These are phyloP conservation scores for Aspergillus versicolor DNA, from an alignment of 2,329 filamentous ascomycete genomes.

Conservation along the genomic window DNA sequence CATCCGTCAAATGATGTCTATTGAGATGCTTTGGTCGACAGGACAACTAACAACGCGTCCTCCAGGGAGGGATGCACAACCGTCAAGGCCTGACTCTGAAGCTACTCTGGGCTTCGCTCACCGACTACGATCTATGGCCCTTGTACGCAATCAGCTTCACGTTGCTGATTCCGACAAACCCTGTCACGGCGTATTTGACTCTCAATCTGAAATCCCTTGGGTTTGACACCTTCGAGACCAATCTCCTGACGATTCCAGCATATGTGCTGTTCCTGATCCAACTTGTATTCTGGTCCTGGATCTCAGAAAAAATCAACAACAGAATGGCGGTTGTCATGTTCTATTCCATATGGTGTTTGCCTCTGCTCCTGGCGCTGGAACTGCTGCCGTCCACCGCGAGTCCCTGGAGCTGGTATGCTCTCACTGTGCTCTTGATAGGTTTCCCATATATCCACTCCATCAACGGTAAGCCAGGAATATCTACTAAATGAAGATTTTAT, in stretches of 20 bases:
- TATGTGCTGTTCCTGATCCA: conserved; percentile 56
- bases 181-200: conserved; percentile 37
- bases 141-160: conserved; percentile 51
- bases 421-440: background rate
- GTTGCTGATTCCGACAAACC: conserved; percentile 42
- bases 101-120: conserved; percentile 51
- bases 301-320: conserved; percentile 54
- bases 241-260: conserved; percentile 62
- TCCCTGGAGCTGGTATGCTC: background rate
- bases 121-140: conserved; percentile 59
- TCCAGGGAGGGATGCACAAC: conserved; percentile 62
- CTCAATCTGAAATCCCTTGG: conserved; percentile 49
- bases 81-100: conserved; percentile 51
- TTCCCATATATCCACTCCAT: conserved; percentile 4
- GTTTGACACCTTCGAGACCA: conserved; percentile 60
- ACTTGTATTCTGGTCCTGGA: conserved; percentile 54
- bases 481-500: conserved; percentile 24
- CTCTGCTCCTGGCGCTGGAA: conserved; percentile 1
- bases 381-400: background rate
- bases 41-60: background rate
- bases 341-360: conserved; percentile 3
- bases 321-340: conserved; percentile 50
- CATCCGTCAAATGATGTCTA: background rate
- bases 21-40: no score
- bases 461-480: conserved; percentile 53